Evolutionary conservation across 306 rosid species (phyloP).

Genomic region (Dicorynia guianensis): DNA sequence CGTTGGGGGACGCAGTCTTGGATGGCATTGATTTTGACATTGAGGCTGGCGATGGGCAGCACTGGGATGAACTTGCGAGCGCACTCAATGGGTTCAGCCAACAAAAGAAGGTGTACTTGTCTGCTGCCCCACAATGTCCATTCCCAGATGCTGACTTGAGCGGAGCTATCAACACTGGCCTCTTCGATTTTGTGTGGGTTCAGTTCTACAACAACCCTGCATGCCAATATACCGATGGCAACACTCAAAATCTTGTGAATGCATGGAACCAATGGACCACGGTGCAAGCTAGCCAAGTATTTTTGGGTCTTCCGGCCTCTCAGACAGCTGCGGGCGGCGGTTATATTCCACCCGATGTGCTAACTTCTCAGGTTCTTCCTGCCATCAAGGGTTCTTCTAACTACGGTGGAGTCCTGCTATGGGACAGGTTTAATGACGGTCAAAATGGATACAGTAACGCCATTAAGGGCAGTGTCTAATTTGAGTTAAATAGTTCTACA

Average conservation of each 20-base stretch:
- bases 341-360: constrained; percentile 43
- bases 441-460: background rate
- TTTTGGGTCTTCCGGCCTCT: constrained; percentile 59
- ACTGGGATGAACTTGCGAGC: constrained; percentile 53
- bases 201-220: constrained; percentile 15
- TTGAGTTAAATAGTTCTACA: no score
- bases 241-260: constrained; percentile 17
- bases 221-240: background rate
- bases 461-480: no score
- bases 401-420: constrained; percentile 61
- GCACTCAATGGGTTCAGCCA: constrained; percentile 27
- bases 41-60: constrained; percentile 36
- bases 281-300: constrained; percentile 41
- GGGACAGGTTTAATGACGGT: constrained; percentile 38
- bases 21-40: constrained; percentile 71
- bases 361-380: constrained; percentile 56
- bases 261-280: constrained; percentile 58
- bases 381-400: constrained; percentile 38
- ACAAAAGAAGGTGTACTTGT: constrained; percentile 23
- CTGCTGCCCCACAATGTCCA: constrained; percentile 62
- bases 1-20: constrained; percentile 43
- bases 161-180: background rate
- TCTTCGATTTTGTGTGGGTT: background rate
- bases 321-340: constrained; percentile 53
- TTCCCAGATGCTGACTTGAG: constrained; percentile 39